Evolutionary conservation across 2,329 filamentous ascomycete genomes (phyloP).

Genomic region (Alternaria alternata): DNA sequence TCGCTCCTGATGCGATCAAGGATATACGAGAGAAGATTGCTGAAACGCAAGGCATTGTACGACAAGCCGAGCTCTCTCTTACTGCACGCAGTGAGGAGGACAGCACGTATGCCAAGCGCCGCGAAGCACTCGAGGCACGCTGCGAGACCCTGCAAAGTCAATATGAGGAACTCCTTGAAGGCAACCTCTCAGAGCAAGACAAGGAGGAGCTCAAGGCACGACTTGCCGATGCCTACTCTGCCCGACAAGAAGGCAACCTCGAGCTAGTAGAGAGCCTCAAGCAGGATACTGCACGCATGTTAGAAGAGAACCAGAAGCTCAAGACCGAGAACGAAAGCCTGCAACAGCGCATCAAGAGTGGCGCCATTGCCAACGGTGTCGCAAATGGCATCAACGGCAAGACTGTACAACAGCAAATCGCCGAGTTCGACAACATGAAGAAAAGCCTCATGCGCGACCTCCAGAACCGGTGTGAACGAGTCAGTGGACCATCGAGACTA

Average conservation of each 20-base stretch:
- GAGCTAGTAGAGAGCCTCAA: slow-evolving; percentile 80
- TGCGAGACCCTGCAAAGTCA: slow-evolving; percentile 78
- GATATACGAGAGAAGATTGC: slow-evolving; percentile 80
- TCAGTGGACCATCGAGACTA: slow-evolving; percentile 38
- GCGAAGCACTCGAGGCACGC: slow-evolving; percentile 78
- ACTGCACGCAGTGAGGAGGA: slow-evolving; percentile 73
- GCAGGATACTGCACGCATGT: slow-evolving; percentile 76
- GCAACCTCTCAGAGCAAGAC: slow-evolving; percentile 79
- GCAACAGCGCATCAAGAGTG: slow-evolving; percentile 75
- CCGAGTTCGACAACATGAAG: slow-evolving; percentile 99
- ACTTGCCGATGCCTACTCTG: slow-evolving; percentile 78
- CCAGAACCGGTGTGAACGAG: slow-evolving; percentile 96
- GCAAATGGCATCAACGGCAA: slow-evolving; percentile 74
- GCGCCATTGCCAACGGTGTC: slow-evolving; percentile 66
- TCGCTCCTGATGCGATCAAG: slow-evolving; percentile 82
- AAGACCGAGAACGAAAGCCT: slow-evolving; percentile 82
- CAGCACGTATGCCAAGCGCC: slow-evolving; percentile 69
- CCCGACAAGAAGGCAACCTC: slow-evolving; percentile 75
- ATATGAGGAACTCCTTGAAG: slow-evolving; percentile 82
- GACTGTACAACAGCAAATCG: slow-evolving; percentile 95
- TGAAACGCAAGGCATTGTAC: slow-evolving; percentile 89
- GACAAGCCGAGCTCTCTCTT: slow-evolving; percentile 88
- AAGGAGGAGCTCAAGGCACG: slow-evolving; percentile 83
- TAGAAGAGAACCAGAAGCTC: slow-evolving; percentile 82
- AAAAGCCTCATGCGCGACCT: slow-evolving; percentile 99